Base-by-base conservation (phyloP, 805 yeast species). In the Trichomonascus vanleenenianus region DNA sequence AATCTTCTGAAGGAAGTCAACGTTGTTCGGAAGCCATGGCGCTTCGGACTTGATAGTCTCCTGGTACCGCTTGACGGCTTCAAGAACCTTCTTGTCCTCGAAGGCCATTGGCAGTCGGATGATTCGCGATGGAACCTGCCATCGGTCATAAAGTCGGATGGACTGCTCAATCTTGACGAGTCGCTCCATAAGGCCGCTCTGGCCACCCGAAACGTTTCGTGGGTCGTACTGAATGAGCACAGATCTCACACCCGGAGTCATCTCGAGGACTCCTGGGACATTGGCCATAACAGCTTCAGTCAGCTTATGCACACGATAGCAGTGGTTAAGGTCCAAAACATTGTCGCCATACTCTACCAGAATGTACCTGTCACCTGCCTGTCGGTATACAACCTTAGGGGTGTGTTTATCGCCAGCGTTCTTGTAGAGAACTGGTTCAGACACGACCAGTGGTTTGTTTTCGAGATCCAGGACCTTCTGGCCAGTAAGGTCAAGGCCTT, bases 21-120 rank as follows among this genome's bases (percentile, higher is more conserved):
- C 96, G 59, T 91, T 91, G 71, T 88, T 91, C 53, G 98, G 98
- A 58, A 91, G 74, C 97, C 97, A 91, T 36, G 97, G 97, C 6
- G 97, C 98, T 42, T 78, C 78, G 16, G 91, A 73, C 57, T 97
- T 76, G 57, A 93, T 89, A 7, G 98, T 93, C 68, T 91, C 97
- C 62, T 81, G 79, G 65, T 91, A 91, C 65, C 98, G 78, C 51
- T 78, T 76, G 33, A 89, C 97, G 33, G 97, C 95, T 49, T 79
- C 91, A 57, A 91, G 68, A 1, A 96, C 88, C 67, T 83, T 78
- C 53, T 81, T 70, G 62, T 93, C 98, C 70, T 91, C 98, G 63
- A 93, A 93, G 0, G 96, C 96, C 89, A 93, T 84, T 51, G 98
- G 98, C 54, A 91, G 72, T 60, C 76, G 83, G 64, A 93, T 71